Conservation (phyloP, 2,329 filamentous ascomycete genomes). For the Dryadomyces sulphureus region DNA sequence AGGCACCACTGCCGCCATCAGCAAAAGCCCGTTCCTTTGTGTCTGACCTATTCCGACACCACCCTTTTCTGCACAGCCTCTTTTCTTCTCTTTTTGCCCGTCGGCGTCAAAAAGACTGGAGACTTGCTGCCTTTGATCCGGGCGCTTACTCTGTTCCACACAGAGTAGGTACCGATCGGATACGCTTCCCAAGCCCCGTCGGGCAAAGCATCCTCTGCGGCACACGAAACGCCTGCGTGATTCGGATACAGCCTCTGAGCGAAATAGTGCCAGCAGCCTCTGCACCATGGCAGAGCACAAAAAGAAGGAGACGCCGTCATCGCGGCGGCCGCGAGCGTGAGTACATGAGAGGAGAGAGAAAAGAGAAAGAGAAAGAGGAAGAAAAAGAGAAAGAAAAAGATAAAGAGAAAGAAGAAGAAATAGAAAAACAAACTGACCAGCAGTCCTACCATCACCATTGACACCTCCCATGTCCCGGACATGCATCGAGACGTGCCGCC, state of each 20-base stretch:
- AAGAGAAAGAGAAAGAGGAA: neutral
- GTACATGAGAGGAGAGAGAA: neutral
- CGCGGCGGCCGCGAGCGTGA: slow-evolving; percentile 8
- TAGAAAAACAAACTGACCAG: neutral
- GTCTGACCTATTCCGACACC: too few species aligned
- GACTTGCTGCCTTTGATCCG: too few species aligned
- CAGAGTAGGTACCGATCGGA: too few species aligned
- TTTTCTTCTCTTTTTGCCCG: too few species aligned
- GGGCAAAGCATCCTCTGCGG: too few species aligned
- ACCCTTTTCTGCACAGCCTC: too few species aligned
- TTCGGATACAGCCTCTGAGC: too few species aligned
- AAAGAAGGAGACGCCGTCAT: neutral
- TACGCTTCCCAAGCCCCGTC: too few species aligned
- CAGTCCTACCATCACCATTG: slow-evolving; percentile 40
- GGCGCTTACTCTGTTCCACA: too few species aligned
- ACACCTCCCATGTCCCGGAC: slow-evolving; percentile 24
- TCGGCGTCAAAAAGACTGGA: too few species aligned
- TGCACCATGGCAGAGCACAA: slow-evolving; percentile 1
- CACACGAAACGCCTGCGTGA: too few species aligned
- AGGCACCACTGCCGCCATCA: neutral
- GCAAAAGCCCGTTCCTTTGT: neutral
- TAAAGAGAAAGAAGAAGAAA: too few species aligned
- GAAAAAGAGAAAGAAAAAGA: neutral
- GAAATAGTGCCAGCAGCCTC: neutral
- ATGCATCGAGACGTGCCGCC: slow-evolving; percentile 16